Evolutionary conservation across 2,329 filamentous ascomycete species (phyloP).

Genomic region (Phialocephala subalpina): DNA sequence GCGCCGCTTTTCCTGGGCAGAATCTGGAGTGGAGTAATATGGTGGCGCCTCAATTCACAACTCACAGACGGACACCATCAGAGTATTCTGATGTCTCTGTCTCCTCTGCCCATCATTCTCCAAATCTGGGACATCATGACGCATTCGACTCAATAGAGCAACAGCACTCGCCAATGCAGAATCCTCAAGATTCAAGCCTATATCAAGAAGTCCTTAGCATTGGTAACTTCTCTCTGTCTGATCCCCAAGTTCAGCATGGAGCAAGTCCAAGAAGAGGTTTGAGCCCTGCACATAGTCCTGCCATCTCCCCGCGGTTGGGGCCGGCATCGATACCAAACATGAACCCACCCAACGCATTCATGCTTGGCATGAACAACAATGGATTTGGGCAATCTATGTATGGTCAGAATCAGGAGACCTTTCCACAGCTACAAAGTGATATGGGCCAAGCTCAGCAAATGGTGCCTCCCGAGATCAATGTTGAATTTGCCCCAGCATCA

Average conservation of each 20-base stretch:
- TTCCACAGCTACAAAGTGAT: conserved; percentile 60
- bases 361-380: conserved; percentile 53
- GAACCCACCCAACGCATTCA: conserved; percentile 53
- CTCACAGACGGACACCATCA: conserved; percentile 86
- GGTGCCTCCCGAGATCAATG: conserved; percentile 93
- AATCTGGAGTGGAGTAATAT: conserved; percentile 64
- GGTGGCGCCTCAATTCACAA: conserved; percentile 70
- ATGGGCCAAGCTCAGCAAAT: conserved; percentile 76
- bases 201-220: conserved; percentile 83
- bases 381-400: conserved; percentile 60
- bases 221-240: conserved; percentile 81
- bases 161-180: conserved; percentile 82
- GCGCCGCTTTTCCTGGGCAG: conserved; percentile 56
- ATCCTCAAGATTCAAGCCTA: conserved; percentile 73
- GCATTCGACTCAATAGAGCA: conserved; percentile 77
- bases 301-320: conserved; percentile 68
- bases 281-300: conserved; percentile 80
- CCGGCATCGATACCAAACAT: conserved; percentile 64
- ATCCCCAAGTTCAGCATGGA: conserved; percentile 59
- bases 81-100: conserved; percentile 92
- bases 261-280: conserved; percentile 75
- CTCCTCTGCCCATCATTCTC: conserved; percentile 84
- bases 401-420: conserved; percentile 55
- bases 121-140: conserved; percentile 80
- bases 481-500: conserved; percentile 85